phyloP scores from a whole-genome alignment of 2,329 filamentous ascomycete genomes.

The Pseudopithomyces maydicus region DNA sequence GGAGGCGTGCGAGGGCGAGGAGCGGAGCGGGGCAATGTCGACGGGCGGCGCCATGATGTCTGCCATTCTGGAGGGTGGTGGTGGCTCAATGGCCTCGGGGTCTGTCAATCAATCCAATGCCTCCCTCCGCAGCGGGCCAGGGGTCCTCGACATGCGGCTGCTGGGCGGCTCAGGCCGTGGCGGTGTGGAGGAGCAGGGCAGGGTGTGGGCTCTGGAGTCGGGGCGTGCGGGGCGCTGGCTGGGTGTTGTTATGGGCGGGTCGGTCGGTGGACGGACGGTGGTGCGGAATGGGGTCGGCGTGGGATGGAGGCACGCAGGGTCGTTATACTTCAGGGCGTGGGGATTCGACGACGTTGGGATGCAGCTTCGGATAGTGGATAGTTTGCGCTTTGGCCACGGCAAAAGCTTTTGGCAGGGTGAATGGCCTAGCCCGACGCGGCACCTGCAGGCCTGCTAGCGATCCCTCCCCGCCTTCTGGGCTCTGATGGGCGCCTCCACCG shows the following conservation, averaged over 20 bases:
- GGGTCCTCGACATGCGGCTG: constrained; percentile 40
- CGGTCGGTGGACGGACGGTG: background rate
- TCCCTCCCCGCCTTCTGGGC: constrained; percentile 4
- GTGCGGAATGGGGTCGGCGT: constrained; percentile 1
- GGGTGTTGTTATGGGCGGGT: background rate
- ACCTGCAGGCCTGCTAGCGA: background rate
- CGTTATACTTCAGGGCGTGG: background rate
- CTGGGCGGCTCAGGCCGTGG: constrained; percentile 15
- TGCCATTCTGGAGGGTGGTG: constrained; percentile 42
- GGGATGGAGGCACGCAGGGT: constrained; percentile 3
- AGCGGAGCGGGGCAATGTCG: constrained; percentile 49
- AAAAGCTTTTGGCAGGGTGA: constrained; percentile 6
- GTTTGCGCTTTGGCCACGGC: constrained; percentile 10
- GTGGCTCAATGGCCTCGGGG: constrained; percentile 25
- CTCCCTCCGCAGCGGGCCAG: constrained; percentile 31
- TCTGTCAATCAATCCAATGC: constrained; percentile 24
- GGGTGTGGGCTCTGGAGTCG: constrained; percentile 6
- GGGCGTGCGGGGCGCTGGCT: background rate
- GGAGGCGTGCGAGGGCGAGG: constrained; percentile 50
- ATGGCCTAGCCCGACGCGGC: constrained; percentile 9
- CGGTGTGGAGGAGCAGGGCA: constrained; percentile 12
- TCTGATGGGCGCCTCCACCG: background rate
- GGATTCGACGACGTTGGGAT: constrained; percentile 8
- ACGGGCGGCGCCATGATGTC: constrained; percentile 51
- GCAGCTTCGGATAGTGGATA: constrained; percentile 2